These are phyloP conservation scores for Trametes maxima DNA, from an alignment of 768 basidiomycete genomes.

Conservation along the genomic window DNA sequence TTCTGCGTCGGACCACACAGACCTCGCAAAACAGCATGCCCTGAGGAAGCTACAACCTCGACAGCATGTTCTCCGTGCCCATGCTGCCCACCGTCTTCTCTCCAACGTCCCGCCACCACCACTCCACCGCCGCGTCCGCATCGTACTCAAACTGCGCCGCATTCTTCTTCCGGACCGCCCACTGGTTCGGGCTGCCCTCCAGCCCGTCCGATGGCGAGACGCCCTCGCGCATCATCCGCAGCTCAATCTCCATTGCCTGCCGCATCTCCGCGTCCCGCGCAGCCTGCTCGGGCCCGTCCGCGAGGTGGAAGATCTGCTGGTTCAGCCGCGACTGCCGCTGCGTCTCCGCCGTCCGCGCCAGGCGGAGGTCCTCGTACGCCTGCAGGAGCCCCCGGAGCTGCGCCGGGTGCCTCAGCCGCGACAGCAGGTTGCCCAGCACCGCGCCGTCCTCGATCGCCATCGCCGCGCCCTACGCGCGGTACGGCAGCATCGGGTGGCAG, in stretches of 20 bases:
- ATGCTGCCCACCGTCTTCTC: too few species aligned
- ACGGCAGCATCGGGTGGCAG: constrained; percentile 49
- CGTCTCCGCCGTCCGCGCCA: constrained; percentile 49
- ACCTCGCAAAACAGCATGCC: neutral
- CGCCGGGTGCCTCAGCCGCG: constrained; percentile 41
- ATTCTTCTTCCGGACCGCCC: constrained; percentile 59
- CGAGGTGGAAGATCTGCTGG: constrained; percentile 56
- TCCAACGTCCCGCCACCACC: constrained; percentile 49
- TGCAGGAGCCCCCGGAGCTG: constrained; percentile 50
- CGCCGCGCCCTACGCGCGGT: constrained; percentile 46
- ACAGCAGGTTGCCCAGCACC: constrained; percentile 50
- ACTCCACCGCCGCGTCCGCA: constrained; percentile 51
- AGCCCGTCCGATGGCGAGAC: constrained; percentile 24
- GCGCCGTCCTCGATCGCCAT: constrained; percentile 56
- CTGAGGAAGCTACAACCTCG: neutral
- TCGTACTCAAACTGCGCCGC: constrained; percentile 53
- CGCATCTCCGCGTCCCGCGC: constrained; percentile 55
- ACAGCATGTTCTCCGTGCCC: constrained; percentile 3
- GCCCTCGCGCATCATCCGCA: constrained; percentile 30
- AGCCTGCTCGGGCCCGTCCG: constrained; percentile 55
- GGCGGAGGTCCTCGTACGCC: constrained; percentile 56
- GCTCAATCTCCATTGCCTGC: constrained; percentile 46
- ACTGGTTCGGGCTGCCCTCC: constrained; percentile 51
- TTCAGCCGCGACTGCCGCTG: constrained; percentile 54
- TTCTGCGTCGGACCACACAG: too few species aligned